These are phyloP conservation scores for Lippia alba DNA, from an alignment of 305 asterid species.

Conservation along the genomic window DNA sequence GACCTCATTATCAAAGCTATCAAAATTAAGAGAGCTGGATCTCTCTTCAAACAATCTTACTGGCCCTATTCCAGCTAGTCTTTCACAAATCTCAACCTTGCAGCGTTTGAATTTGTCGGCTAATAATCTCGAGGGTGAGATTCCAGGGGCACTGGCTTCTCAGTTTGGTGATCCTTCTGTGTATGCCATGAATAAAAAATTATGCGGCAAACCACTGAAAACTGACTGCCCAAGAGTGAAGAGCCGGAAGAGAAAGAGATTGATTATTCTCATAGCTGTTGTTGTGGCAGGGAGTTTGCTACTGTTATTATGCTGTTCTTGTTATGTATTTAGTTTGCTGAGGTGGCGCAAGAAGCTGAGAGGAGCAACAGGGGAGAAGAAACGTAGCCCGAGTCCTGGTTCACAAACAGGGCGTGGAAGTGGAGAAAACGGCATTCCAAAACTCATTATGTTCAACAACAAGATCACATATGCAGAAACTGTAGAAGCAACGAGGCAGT, in stretches of 20 bases:
- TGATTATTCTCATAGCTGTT: slow-evolving; percentile 52
- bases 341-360: slow-evolving; percentile 59
- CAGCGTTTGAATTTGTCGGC: slow-evolving; percentile 52
- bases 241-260: slow-evolving; percentile 45
- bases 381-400: slow-evolving; percentile 62
- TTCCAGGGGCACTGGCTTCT: slow-evolving; percentile 55
- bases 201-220: slow-evolving; percentile 62
- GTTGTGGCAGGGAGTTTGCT: slow-evolving; percentile 56
- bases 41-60: slow-evolving; percentile 57
- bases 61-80: slow-evolving; percentile 57
- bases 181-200: slow-evolving; percentile 46
- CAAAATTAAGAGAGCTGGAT: slow-evolving; percentile 49
- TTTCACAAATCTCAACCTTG: slow-evolving; percentile 48
- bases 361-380: slow-evolving; percentile 56
- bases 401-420: slow-evolving; percentile 57
- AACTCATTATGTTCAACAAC: slow-evolving; percentile 67
- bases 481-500: slow-evolving; percentile 69
- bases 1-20: slow-evolving; percentile 44
- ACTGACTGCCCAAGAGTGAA: slow-evolving; percentile 40
- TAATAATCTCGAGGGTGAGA: slow-evolving; percentile 62
- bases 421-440: slow-evolving; percentile 68
- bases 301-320: slow-evolving; percentile 51
- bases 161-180: slow-evolving; percentile 61
- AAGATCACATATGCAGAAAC: slow-evolving; percentile 74
- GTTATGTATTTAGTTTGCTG: slow-evolving; percentile 54